Evolutionary conservation across 2,329 filamentous ascomycete species (phyloP), one percentile per base, ranked within the genome.

Genomic region (Neonectria hederae): DNA sequence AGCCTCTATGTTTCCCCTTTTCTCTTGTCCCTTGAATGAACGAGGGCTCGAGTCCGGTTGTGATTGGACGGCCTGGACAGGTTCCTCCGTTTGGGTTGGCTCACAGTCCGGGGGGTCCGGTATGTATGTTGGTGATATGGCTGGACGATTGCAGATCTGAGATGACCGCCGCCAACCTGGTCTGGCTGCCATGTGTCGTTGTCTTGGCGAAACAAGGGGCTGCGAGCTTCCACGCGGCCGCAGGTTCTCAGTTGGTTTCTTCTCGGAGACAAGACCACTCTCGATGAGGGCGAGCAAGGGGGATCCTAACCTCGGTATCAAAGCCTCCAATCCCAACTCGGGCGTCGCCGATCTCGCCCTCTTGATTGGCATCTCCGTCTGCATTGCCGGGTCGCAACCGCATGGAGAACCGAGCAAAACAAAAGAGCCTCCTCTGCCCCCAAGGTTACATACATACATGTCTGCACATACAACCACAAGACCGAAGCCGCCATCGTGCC

Each of bases 1-100:
- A 4, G 32, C 30, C 54, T 53, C 51, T 30, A 3, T 11, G n/a
- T 62, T 65, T 56, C 46, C 57, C 38, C 56, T 64, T 61, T 42
- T 40, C 62, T 56, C 62, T 61, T 59, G 6, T 46, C 61, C n/a
- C 61, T 46, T 17, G 35, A 28, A 28, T 13, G 28, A n/a, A 3
- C 13, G 40, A 22, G 26, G 38, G 11, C 11, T 43, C 22, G 55
- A 22, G 22, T 22, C 24, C 17, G 19, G 17, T 19, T 53, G 26
- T 49, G 55, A 58, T 59, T 59, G 61, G 49, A 21, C 35, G 10
- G n/a, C 6, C 5, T 22, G 17, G 43, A 51, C 24, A 49, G 22
- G 22, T 14, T 30, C 4, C 22, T 26, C 30, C 6, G 5, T 26
- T 32, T 26, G 24, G 24, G 24, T 32, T 11, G 10, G 30, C 10